Evolutionary conservation across 1,139 yeast genomes (phyloP).

Genomic region (Yamadazyma sp.): DNA sequence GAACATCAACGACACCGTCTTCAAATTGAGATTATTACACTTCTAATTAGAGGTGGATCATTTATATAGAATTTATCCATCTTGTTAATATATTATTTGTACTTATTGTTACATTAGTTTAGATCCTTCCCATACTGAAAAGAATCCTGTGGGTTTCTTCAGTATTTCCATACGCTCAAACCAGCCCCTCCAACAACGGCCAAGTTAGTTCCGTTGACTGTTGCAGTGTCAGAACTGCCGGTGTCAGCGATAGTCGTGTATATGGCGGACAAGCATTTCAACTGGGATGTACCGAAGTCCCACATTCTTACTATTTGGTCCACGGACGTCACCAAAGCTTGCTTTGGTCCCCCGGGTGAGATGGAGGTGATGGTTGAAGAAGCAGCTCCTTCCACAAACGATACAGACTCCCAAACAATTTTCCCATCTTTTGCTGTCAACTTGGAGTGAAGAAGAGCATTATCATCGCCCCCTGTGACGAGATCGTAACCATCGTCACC

Average conservation of each 20-base stretch:
- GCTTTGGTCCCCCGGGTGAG: conserved; percentile 22
- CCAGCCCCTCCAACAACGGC: conserved; percentile 73
- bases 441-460: conserved; percentile 56
- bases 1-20: conserved; percentile 78
- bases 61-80: neutral
- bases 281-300: conserved; percentile 35
- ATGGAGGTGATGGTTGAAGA: conserved; percentile 83
- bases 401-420: conserved; percentile 21
- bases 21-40: conserved; percentile 77
- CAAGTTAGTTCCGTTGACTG: conserved; percentile 22
- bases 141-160: too few relatives aligned
- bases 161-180: conserved; percentile 49
- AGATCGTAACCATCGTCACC: conserved; percentile 29
- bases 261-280: conserved; percentile 40
- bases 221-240: conserved; percentile 58
- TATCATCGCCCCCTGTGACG: conserved; percentile 91
- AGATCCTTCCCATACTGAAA: too few relatives aligned
- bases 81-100: conserved; percentile 3
- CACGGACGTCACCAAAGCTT: conserved; percentile 58
- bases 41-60: conserved; percentile 33
- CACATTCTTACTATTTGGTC: conserved; percentile 78
- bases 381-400: conserved; percentile 61
- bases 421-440: conserved; percentile 24
- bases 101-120: conserved; percentile 9
- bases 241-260: conserved; percentile 91